Evolutionary conservation across 1,284 basidiomycete species (phyloP).

Genomic region (Cystobasidium sp.): DNA sequence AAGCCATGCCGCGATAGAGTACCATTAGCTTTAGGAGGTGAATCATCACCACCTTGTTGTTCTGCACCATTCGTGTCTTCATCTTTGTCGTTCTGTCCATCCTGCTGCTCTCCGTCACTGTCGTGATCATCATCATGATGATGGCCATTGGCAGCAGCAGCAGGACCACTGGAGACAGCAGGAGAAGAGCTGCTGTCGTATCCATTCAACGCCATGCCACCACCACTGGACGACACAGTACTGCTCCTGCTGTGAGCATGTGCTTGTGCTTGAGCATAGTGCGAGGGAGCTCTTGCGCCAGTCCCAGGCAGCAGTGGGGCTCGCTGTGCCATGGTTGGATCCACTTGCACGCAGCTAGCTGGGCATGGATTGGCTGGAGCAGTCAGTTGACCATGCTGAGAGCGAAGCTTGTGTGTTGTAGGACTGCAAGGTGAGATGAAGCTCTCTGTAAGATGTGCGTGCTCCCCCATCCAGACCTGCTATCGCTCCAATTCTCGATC

Average conservation of each 20-base stretch:
- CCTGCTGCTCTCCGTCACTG: background rate
- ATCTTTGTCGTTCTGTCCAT: conserved; percentile 6
- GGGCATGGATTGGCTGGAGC: no score
- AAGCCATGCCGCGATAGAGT: conserved; percentile 33
- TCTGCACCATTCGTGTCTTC: background rate
- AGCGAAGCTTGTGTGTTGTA: no score
- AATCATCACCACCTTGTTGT: background rate
- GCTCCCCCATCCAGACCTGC: no score
- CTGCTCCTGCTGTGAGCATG: conserved; percentile 10
- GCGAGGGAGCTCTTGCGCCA: background rate
- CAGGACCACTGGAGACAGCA: background rate
- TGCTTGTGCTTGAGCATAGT: background rate
- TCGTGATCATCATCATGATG: background rate
- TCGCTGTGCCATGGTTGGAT: conserved; percentile 3
- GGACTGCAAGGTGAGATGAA: no score
- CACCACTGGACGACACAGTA: background rate
- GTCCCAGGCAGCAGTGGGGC: conserved; percentile 12
- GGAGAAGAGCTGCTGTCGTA: conserved; percentile 1
- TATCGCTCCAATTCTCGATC: no score
- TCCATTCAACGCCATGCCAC: background rate
- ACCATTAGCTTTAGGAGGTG: conserved; percentile 7
- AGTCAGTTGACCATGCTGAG: no score
- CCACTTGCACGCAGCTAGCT: background rate
- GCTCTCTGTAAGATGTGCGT: no score
- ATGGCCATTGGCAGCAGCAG: conserved; percentile 9